Base-by-base conservation (phyloP, 129 eudicot genomes). In the Helichrysum umbraculigerum region DNA sequence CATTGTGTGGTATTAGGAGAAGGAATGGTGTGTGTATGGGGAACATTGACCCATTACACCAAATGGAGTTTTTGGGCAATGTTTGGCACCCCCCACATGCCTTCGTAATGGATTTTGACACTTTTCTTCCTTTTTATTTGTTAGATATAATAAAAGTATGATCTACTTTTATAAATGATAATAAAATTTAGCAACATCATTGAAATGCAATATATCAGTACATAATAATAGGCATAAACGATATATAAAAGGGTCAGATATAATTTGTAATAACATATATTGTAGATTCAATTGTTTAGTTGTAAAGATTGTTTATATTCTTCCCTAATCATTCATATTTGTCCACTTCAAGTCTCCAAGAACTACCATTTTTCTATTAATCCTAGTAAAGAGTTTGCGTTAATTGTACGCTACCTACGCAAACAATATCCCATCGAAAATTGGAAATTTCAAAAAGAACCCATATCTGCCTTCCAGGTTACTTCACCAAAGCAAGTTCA, bases 1-100 rank as follows among this genome's bases (percentile, higher is more conserved):
- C 76, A 25, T 58, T 41, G 75, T 70, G 70, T 59, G 22, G 60
- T 68, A 77, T 57, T 62, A 59, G 71, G 82, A 42, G 62, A 78
- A 78, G 71, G 82, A 78, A 78, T 78, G 76, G 82, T 70, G 82
- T 78, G 76, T 68, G 82, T 71, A 78, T 70, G 82, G 82, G 76
- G 76, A 70, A 59, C 81, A 78, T 69, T 69, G 60, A 61, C 81
- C 71, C 81, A 69, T 60, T 54, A 60, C 76, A 44, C 39, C 47
- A 70, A 70, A 78, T 78, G 82, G 76, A 78, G 76, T 78, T 78
- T 60, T 56, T 59, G 62, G 66, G 63, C 71, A 64, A 78, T 70
- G 76, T 70, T 77, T 58, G 22, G 51, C 6, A 50, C 64, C 42
- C 68, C 81, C 81, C 76, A 70, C 81, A 71, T 78, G 82, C 72